Evolutionary conservation across 2,329 filamentous ascomycete genomes (phyloP).

Genomic region (Aspergillus costaricaensis): DNA sequence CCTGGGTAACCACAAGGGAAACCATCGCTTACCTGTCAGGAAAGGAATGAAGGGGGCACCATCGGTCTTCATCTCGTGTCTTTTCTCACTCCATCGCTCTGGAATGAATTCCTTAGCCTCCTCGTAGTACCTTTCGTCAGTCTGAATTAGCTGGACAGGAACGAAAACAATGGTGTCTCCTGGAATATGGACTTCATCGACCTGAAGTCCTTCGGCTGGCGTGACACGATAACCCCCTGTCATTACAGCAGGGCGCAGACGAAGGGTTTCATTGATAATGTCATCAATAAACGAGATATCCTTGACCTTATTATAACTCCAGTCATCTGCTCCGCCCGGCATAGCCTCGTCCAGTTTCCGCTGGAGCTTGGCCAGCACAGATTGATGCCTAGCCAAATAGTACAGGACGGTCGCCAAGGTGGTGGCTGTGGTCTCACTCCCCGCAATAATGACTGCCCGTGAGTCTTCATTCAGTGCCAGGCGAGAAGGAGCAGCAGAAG

Average conservation of each 20-base stretch:
- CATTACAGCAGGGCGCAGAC: slow-evolving; percentile 11
- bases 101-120: slow-evolving; percentile 31
- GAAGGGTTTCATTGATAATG: slow-evolving; percentile 21
- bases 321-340: neutral
- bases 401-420: slow-evolving; percentile 11
- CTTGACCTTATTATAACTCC: slow-evolving; percentile 1
- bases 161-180: slow-evolving; percentile 29
- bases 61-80: slow-evolving; percentile 20
- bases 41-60: slow-evolving; percentile 33
- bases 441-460: slow-evolving; percentile 28
- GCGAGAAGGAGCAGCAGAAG: slow-evolving; percentile 2
- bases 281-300: slow-evolving; percentile 18
- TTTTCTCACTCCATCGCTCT: slow-evolving; percentile 32
- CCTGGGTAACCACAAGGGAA: slow-evolving; percentile 2
- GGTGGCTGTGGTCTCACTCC: slow-evolving; percentile 20
- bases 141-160: slow-evolving; percentile 28
- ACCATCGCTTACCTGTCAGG: slow-evolving; percentile 11
- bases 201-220: slow-evolving; percentile 10
- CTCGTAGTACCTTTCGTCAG: slow-evolving; percentile 24
- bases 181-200: slow-evolving; percentile 13
- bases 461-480: slow-evolving; percentile 22
- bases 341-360: slow-evolving; percentile 8
- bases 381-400: slow-evolving; percentile 1
- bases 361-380: neutral
- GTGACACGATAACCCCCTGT: slow-evolving; percentile 9